Conservation (phyloP, 306 rosid genomes). For the Delonix regia region DNA sequence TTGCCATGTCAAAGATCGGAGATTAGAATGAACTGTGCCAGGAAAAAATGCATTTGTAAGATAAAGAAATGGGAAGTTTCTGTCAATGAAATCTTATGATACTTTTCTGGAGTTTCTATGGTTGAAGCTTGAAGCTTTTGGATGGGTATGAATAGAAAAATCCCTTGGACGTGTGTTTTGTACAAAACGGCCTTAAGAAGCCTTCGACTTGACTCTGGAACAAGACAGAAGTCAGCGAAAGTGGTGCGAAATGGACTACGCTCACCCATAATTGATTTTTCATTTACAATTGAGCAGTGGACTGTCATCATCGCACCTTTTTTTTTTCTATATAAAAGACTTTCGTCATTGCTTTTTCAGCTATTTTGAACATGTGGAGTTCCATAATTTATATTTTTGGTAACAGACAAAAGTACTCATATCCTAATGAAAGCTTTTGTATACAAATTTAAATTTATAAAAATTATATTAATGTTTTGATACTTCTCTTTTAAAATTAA, state of each 20-base stretch:
- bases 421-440: no score
- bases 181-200: neutral
- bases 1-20: slow-evolving; percentile 45
- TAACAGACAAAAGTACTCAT: no score
- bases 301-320: neutral
- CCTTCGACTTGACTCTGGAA: neutral
- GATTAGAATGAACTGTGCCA: neutral
- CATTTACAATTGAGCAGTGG: neutral
- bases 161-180: neutral
- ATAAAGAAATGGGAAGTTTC: neutral
- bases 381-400: no score
- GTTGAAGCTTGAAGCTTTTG: neutral
- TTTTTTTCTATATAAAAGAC: no score
- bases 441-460: no score
- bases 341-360: no score
- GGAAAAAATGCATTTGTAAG: neutral
- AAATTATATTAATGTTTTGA: no score
- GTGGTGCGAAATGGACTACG: neutral
- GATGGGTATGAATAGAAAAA: neutral
- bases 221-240: neutral
- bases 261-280: slow-evolving; percentile 26
- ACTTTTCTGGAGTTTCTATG: slow-evolving; percentile 9
- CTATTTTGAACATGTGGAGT: no score
- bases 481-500: no score
- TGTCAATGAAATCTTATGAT: slow-evolving; percentile 9